Conservation (phyloP, 495 filamentous ascomycete species). For the Oleoguttula mirabilis region DNA sequence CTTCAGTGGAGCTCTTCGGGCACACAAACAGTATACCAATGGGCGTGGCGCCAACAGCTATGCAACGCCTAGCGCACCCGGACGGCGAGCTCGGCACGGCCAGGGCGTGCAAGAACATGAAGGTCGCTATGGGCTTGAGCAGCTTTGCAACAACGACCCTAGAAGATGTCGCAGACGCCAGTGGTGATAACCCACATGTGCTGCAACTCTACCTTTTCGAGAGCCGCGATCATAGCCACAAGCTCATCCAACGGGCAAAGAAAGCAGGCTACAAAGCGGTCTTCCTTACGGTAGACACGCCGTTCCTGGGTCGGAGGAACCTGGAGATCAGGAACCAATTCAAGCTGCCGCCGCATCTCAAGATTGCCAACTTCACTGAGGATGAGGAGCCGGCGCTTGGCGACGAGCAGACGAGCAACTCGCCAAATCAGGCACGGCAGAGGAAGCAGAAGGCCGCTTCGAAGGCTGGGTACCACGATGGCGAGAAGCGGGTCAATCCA, state of each 20-base stretch:
- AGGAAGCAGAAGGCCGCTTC: constrained; percentile 10
- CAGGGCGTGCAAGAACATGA: constrained; percentile 15
- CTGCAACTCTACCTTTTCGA: constrained; percentile 26
- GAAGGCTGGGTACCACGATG: constrained; percentile 21
- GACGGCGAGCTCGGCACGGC: constrained; percentile 23
- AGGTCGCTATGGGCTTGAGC: constrained; percentile 20
- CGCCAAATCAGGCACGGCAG: not conserved
- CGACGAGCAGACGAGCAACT: constrained; percentile 7
- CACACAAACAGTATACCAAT: constrained; percentile 16
- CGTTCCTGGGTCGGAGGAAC: constrained; percentile 28
- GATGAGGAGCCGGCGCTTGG: constrained; percentile 16
- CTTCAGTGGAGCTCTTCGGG: constrained; percentile 15
- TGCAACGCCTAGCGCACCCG: constrained; percentile 22
- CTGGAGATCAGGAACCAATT: constrained; percentile 38
- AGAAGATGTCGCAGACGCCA: constrained; percentile 21
- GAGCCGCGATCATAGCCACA: constrained; percentile 27
- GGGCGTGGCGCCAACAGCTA: constrained; percentile 25
- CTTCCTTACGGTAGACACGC: constrained; percentile 31
- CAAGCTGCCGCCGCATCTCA: constrained; percentile 28
- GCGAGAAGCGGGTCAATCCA: constrained; percentile 21
- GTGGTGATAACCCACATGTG: constrained; percentile 13
- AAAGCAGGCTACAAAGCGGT: constrained; percentile 29
- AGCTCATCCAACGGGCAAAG: constrained; percentile 36
- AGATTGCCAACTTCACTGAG: constrained; percentile 27
- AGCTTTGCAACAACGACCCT: constrained; percentile 20